These are phyloP conservation scores for Linnemannia exigua DNA, from an alignment of 192 early-diverging fungal species.

Conservation along the genomic window DNA sequence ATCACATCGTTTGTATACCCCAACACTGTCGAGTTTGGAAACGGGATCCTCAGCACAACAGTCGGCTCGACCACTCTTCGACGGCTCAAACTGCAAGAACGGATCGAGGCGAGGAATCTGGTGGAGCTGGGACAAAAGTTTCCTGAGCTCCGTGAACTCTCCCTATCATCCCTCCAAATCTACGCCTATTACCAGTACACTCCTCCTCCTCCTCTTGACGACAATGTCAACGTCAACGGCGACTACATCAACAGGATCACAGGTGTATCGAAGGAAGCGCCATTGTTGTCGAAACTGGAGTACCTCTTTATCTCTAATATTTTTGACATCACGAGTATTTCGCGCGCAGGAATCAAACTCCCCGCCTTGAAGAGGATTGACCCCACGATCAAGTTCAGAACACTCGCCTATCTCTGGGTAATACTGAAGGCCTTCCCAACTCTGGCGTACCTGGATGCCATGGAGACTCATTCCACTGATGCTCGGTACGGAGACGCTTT, in stretches of 20 bases:
- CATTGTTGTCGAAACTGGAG: neutral
- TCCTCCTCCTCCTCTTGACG: neutral
- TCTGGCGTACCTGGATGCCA: neutral
- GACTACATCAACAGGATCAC: neutral
- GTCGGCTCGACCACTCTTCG: neutral
- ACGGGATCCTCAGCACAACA: neutral
- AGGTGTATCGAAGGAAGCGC: neutral
- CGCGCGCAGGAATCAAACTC: neutral
- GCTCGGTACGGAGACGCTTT: neutral
- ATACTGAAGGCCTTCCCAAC: neutral
- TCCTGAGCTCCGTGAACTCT: neutral
- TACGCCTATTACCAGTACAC: neutral
- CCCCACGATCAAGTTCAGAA: slow-evolving; percentile 2
- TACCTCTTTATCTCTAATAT: neutral
- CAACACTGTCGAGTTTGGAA: neutral
- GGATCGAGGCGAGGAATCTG: neutral
- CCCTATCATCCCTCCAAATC: neutral
- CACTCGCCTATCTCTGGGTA: neutral
- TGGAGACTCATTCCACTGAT: neutral
- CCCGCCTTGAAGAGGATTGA: neutral
- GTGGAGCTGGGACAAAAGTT: neutral
- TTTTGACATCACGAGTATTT: neutral
- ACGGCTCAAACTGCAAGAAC: neutral
- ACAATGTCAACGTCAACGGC: neutral
- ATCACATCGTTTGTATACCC: neutral